A percentile compares a stretch with the other conserved stretches of the same genome.
These are phyloP conservation scores for Paramyrothecium sp. DNA, from an alignment of 2,329 filamentous ascomycete species.

Conservation along the genomic window DNA sequence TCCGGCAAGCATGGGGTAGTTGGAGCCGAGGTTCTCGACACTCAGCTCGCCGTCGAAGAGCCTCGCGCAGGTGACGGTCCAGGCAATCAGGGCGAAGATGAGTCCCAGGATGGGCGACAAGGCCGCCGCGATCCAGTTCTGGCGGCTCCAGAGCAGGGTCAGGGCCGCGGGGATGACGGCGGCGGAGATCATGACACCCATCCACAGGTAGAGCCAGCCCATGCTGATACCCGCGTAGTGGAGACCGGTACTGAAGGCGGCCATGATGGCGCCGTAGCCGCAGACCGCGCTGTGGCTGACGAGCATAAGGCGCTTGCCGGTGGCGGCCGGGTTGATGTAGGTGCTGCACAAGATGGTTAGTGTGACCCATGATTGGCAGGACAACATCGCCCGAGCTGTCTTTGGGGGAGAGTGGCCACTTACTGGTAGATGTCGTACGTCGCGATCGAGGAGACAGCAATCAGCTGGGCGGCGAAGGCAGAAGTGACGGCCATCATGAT, in stretches of 20 bases:
- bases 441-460: slow-evolving; percentile 79
- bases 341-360: slow-evolving; percentile 3
- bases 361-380: background rate
- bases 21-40: slow-evolving; percentile 75
- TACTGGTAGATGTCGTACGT: slow-evolving; percentile 73
- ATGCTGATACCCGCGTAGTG: slow-evolving; percentile 73
- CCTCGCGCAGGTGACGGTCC: slow-evolving; percentile 68
- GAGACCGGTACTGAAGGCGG: slow-evolving; percentile 53
- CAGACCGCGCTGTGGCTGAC: background rate
- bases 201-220: slow-evolving; percentile 83
- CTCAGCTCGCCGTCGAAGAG: slow-evolving; percentile 66
- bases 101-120: slow-evolving; percentile 66
- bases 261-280: background rate
- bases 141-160: slow-evolving; percentile 74
- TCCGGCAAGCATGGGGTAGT: slow-evolving; percentile 83
- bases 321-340: slow-evolving; percentile 6
- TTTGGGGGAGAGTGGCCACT: background rate
- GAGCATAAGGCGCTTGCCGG: background rate
- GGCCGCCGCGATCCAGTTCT: slow-evolving; percentile 69
- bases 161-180: slow-evolving; percentile 79
- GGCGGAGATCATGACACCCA: slow-evolving; percentile 84
- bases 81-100: slow-evolving; percentile 63
- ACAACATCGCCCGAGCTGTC: too few species aligned
- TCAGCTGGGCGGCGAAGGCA: slow-evolving; percentile 66
- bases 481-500: slow-evolving; percentile 65